Evolutionary conservation across 768 basidiomycete genomes (phyloP), one percentile per base, ranked within the genome.

Genomic region (Kwoniella heveanensis): DNA sequence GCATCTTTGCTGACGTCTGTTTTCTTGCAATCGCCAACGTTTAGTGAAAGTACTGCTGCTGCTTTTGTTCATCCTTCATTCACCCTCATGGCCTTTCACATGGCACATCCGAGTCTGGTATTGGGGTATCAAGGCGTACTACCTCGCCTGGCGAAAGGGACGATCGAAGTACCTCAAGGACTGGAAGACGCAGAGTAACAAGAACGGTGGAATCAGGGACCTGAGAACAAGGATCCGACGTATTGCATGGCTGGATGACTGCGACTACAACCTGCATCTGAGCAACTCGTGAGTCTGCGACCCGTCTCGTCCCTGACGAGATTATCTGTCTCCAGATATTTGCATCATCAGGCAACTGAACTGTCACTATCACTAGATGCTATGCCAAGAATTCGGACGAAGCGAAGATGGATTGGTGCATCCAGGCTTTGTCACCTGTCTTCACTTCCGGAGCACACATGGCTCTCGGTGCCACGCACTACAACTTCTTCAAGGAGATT

Each of bases 401-500:
- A 8, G 60, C 60, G 0, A 62, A 72, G 37, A 76, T 73, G 72
- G 59, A 76, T 39, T 73, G 62, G 56, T 69, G 65, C 24, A 57
- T 76, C 21, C 49, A 70, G 27, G 66, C 70, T 3, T 54, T 76
- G 19, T 68, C 70, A 7, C 72, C 72, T 6, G 30, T 69, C 12
- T 76, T 76, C 50, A 72, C 70, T 0, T 66, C 70, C 25, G 67
- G 68, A 7, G 57, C 61, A 2, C 60, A 69, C 61, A 67, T 74
- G 52, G 76, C 74, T 19, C 60, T 79, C 15, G 78, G 71, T 1
- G 74, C 67, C 1, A 60, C 73, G 10, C 68, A 72, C 27, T 77
- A 76, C 52, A 62, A 67, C n/a, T 81, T 78, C 67, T 57, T 79
- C 54, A 79, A 78, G 64, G 80, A 81, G 70, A 77, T 81, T 32